Evolutionary conservation across 108 stramenopile genomes (phyloP).

Genomic region (Pseudonitzschia pungens): DNA sequence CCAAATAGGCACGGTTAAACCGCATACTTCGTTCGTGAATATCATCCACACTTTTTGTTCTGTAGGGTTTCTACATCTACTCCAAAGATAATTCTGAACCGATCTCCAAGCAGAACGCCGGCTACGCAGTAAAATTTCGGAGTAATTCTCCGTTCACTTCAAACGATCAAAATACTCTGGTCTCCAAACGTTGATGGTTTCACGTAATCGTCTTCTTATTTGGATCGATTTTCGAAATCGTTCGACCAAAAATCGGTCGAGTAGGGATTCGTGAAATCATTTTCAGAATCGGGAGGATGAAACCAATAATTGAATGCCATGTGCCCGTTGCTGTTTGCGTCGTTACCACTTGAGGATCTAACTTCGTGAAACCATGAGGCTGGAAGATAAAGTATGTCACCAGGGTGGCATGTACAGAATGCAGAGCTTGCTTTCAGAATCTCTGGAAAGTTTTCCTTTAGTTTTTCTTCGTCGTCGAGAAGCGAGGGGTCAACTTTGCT

Average conservation of each 20-base stretch:
- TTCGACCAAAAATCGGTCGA: constrained; percentile 53
- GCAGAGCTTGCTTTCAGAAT: constrained; percentile 35
- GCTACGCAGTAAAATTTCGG: no score
- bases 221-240: constrained; percentile 11
- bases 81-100: no score
- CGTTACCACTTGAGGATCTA: constrained; percentile 45
- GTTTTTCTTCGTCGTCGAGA: constrained; percentile 3
- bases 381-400: constrained; percentile 92
- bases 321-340: constrained; percentile 40
- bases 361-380: constrained; percentile 98
- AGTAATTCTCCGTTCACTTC: no score
- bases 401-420: constrained; percentile 58
- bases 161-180: no score
- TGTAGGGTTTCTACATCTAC: no score
- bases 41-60: no score
- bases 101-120: no score
- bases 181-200: neutral
- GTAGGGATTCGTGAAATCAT: constrained; percentile 63
- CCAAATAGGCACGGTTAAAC: no score
- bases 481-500: constrained; percentile 13
- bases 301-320: constrained; percentile 96
- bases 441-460: constrained; percentile 14
- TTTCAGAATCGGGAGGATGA: constrained; percentile 86
- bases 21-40: no score
- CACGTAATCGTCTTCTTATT: neutral